Conservation (phyloP, 306 rosid species). For the Citrullus mucosospermus region DNA sequence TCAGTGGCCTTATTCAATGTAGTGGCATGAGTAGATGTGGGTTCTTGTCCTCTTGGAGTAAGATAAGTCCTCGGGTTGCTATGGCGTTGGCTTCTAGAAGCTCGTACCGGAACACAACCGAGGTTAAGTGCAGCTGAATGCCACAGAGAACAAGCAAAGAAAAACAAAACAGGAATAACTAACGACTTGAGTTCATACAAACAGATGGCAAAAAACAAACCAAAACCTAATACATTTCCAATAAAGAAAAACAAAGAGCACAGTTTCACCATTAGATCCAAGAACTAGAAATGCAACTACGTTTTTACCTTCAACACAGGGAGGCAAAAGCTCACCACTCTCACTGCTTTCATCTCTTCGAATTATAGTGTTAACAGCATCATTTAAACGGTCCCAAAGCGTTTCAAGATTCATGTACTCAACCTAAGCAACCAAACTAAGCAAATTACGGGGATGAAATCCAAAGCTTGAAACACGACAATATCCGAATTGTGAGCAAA, state of each 20-base stretch:
- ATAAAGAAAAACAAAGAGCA: conserved; percentile 13
- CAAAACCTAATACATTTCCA: conserved; percentile 8
- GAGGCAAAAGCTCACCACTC: conserved; percentile 85
- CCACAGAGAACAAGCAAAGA: not conserved
- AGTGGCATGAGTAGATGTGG: conserved; percentile 31
- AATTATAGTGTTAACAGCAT: conserved; percentile 90
- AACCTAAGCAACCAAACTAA: conserved; percentile 43
- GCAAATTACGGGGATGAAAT: conserved; percentile 12
- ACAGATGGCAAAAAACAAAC: not conserved
- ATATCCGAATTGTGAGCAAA: conserved; percentile 15
- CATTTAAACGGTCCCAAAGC: conserved; percentile 87
- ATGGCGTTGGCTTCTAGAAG: conserved; percentile 96
- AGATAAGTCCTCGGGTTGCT: conserved; percentile 81
- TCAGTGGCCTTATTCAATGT: conserved; percentile 23
- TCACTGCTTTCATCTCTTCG: conserved; percentile 80
- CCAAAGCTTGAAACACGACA: not conserved
- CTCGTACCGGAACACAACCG: conserved; percentile 82
- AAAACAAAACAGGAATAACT: conserved; percentile 18
- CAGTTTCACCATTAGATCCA: not conserved
- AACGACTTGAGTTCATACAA: conserved; percentile 20
- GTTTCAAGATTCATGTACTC: conserved; percentile 75
- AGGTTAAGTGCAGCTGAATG: conserved; percentile 92
- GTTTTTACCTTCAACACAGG: conserved; percentile 90
- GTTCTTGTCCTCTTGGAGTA: conserved; percentile 52
- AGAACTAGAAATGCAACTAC: not conserved